Evolutionary conservation across 257 asterid genomes (phyloP).

Genomic region (Primulina huaijiensis): DNA sequence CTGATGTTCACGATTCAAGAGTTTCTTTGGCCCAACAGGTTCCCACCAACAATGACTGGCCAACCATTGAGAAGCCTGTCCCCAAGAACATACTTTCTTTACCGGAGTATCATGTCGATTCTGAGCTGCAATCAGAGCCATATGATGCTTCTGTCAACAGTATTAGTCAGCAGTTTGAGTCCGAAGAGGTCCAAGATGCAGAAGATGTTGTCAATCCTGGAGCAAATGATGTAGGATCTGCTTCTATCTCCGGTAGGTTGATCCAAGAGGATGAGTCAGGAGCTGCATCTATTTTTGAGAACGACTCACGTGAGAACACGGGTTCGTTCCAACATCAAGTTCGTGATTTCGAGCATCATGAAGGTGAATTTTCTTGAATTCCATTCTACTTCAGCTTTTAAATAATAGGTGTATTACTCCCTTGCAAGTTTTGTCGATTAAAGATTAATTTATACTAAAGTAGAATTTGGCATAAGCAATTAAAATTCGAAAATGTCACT

Average conservation of each 20-base stretch:
- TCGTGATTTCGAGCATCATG: slow-evolving; percentile 42
- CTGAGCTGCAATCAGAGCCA: slow-evolving; percentile 47
- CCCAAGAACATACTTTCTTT: slow-evolving; percentile 30
- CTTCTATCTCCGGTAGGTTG: slow-evolving; percentile 44
- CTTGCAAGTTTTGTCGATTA: neutral
- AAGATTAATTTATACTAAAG: neutral
- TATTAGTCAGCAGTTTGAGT: slow-evolving; percentile 34
- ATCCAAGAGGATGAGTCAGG: slow-evolving; percentile 52
- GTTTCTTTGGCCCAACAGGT: slow-evolving; percentile 38
- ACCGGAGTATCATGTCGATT: slow-evolving; percentile 43
- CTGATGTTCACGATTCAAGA: slow-evolving; percentile 38
- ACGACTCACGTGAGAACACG: slow-evolving; percentile 34
- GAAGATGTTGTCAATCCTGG: slow-evolving; percentile 40
- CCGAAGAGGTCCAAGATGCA: slow-evolving; percentile 44
- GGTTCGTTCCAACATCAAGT: slow-evolving; percentile 44
- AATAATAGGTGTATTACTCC: neutral
- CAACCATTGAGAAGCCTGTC: slow-evolving; percentile 56
- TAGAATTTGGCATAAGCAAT: neutral
- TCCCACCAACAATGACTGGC: slow-evolving; percentile 66
- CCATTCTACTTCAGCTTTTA: neutral
- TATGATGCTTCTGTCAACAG: slow-evolving; percentile 35
- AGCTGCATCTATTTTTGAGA: slow-evolving; percentile 48
- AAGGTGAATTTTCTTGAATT: slow-evolving; percentile 40
- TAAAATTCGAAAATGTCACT: neutral
- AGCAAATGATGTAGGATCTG: slow-evolving; percentile 38